Evolutionary conservation across 2,329 filamentous ascomycete species (phyloP), one percentile per base, ranked within the genome.

Genomic region (Xylariaceae sp.): DNA sequence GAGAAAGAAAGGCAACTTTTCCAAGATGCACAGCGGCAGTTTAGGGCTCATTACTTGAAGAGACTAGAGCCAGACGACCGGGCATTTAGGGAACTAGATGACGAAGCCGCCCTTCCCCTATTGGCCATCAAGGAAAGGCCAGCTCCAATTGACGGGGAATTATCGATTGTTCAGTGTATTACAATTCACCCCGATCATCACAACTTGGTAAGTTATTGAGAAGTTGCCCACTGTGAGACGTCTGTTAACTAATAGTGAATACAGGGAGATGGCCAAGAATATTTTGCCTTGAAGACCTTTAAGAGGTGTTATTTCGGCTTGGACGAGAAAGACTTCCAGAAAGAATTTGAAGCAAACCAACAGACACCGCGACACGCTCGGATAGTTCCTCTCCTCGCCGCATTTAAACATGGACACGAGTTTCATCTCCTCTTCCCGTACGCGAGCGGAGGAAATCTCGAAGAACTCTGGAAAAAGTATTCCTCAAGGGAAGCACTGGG

Each of bases 371-470:
- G 10, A 11, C 58, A 61, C 30, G 35, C 49, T 9, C 45, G 44
- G 8, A 54, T 61, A 13, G 45, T 57, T 9, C 55, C 58, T 20
- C 40, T 61, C 4, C 49, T 59, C 15, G 23, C 46, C 8, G 58
- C 56, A n/a, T 58, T 61, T 30, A 47, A 56, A 35, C 24, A 53
- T 30, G 15, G 46, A 30, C 6, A 39, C 2, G 10, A 30, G 10
- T 56, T 47, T 15, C 48, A 61, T 21, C 29, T 61, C n/a, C n/a
- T 61, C 13, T 51, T 61, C 8, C 58, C 58, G 6, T 59, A 30
- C 20, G 58, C 58, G 16, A 13, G 13, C 10, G 36, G 32, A 1
- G 53, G 56, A 13, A 39, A 57, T 21, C 55, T 61, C 7, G 21
- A 40, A 16, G 18, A 46, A 3, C 32, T 61, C 8, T 60, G 55